Evolutionary conservation across 1,284 basidiomycete genomes (phyloP).

Genomic region (Austroboletus olivaceoglutinosus): DNA sequence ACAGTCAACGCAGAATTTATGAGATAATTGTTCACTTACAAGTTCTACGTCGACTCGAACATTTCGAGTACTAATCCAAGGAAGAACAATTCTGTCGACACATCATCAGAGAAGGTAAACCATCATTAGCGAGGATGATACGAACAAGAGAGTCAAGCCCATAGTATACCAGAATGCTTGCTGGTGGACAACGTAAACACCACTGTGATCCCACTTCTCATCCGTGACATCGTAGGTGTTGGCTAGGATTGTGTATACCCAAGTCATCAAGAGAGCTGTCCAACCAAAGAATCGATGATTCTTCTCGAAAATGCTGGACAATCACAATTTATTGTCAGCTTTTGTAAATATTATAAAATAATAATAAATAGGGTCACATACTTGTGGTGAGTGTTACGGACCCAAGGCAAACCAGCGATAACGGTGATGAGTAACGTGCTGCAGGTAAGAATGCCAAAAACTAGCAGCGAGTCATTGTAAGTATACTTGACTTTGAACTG

Average conservation of each 20-base stretch:
- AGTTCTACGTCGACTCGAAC: slow-evolving; percentile 74
- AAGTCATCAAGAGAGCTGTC: slow-evolving; percentile 59
- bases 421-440: slow-evolving; percentile 54
- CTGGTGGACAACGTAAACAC: slow-evolving; percentile 54
- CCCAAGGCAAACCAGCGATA: slow-evolving; percentile 64
- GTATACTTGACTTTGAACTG: slow-evolving; percentile 47
- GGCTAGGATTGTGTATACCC: slow-evolving; percentile 64
- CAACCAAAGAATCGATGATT: slow-evolving; percentile 77
- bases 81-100: slow-evolving; percentile 55
- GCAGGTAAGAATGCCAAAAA: slow-evolving; percentile 56
- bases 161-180: slow-evolving; percentile 76
- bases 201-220: slow-evolving; percentile 54
- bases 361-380: slow-evolving; percentile 34
- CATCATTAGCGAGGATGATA: slow-evolving; percentile 4
- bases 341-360: not conserved
- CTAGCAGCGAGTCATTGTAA: slow-evolving; percentile 54
- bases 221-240: slow-evolving; percentile 57
- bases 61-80: slow-evolving; percentile 73
- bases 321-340: slow-evolving; percentile 8
- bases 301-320: slow-evolving; percentile 62
- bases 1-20: slow-evolving; percentile 4
- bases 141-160: slow-evolving; percentile 71
- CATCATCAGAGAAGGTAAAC: slow-evolving; percentile 9
- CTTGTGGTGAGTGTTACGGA: slow-evolving; percentile 77
- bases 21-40: slow-evolving; percentile 39